Base-by-base conservation (phyloP, 2,329 filamentous ascomycete genomes). In the Amylocarpus encephaloides region DNA sequence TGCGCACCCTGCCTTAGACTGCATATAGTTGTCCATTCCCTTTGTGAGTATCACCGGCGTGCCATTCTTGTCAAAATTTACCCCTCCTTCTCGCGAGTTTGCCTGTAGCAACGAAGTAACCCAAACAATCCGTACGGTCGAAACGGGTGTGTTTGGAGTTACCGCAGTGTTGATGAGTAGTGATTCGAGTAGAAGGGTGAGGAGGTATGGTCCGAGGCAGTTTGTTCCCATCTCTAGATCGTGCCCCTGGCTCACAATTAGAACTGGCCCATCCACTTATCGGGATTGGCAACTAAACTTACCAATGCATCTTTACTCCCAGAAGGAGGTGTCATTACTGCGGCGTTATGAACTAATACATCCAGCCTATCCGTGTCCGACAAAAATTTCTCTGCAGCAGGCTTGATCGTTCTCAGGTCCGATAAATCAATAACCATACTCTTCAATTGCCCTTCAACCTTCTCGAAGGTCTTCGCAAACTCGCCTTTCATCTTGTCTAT, bases 301-400 rank as follows among this genome's bases (percentile, higher is more conserved):
- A 60, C 60, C 29, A 44, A 35, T 33, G 62, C 64, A 1, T 71
- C 72, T 61, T 65, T 66, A 22, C 64, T 67, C 0, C 67, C 70
- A n/a, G 62, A 59, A 0, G 72, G 70, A 1, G 70, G 64, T 2
- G 59, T 59, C 66, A 73, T 73, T 16, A 74, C 63, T 11, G 68
- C 72, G 0, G 72, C 72, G 59, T 74, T 74, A 53, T 73, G 70
- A 55, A 72, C 68, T 9, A 74, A 54, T 1, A 71, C 58, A 46
- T 74, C 66, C 1, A 74, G 61, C 11, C 59, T 51, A 3, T 48
- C 29, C 49, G 67, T 65, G 15, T 59, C 52, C 2, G 51, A 43
- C 41, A 65, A 49, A 51, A 71, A 66, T 15, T 48, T 45, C 9
- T 63, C 50, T 1, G 54, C 55, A 6, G 66, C 58, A 15, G 51